phyloP scores from a whole-genome alignment of 176 grass and related monocot genomes.

The Elaeis guineensis region DNA sequence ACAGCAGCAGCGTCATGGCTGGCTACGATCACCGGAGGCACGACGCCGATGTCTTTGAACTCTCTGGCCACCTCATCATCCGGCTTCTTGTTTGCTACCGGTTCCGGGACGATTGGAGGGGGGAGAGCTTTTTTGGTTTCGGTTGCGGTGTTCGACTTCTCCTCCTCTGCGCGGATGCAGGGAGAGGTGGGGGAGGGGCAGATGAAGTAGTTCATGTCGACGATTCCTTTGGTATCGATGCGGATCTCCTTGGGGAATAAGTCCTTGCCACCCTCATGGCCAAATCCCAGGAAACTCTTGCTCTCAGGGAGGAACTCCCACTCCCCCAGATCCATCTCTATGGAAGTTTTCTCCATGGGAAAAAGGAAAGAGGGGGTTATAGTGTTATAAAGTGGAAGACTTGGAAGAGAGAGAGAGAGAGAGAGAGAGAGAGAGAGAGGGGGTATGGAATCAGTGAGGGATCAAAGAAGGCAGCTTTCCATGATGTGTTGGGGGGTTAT shows the following conservation, averaged over 20 bases:
- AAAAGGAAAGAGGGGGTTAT: slow-evolving; percentile 3
- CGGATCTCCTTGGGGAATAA: slow-evolving; percentile 13
- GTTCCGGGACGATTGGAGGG: neutral
- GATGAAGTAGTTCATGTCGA: slow-evolving; percentile 55
- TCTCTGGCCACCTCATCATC: neutral
- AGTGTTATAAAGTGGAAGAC: slow-evolving; percentile 1
- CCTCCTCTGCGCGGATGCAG: slow-evolving; percentile 1
- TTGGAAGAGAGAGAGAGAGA: neutral
- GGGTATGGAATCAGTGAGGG: slow-evolving; percentile 10
- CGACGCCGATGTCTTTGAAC: slow-evolving; percentile 38
- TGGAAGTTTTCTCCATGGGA: slow-evolving; percentile 13
- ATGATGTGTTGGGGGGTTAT: neutral
- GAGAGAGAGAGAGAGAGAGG: slow-evolving; percentile 1
- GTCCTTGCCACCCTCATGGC: slow-evolving; percentile 22
- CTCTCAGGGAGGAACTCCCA: slow-evolving; percentile 80
- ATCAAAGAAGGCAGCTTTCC: slow-evolving; percentile 23
- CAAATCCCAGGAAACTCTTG: slow-evolving; percentile 24
- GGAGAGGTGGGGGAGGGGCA: slow-evolving; percentile 18
- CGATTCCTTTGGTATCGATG: slow-evolving; percentile 24
- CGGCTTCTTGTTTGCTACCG: too few relatives aligned
- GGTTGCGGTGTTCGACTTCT: too few relatives aligned
- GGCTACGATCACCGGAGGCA: neutral
- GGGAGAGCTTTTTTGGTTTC: neutral
- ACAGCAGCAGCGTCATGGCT: neutral
- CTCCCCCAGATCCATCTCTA: slow-evolving; percentile 63